Base-by-base conservation (phyloP, 2,329 filamentous ascomycete genomes). In the Ascocoryne sarcoides region DNA sequence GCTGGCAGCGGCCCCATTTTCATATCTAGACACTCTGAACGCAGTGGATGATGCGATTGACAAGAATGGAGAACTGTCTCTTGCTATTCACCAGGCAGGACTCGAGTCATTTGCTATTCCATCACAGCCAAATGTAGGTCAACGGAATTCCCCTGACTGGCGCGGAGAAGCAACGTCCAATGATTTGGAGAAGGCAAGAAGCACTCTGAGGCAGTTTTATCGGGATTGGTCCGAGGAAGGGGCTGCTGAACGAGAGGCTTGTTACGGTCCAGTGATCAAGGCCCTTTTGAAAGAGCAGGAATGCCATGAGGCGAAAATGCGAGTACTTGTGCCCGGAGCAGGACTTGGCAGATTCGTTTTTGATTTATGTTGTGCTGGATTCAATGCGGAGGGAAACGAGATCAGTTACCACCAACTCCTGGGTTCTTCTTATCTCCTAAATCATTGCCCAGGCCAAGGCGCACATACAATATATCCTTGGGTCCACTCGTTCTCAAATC, bases 371-470 rank as follows among this genome's bases (percentile, higher is more conserved):
- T 67, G 66, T 19, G 68, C 67, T 1, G 89, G 92, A 9, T 93
- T 79, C 60, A 66, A 74, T 9, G 75, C 79, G 1, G 88, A 95
- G 61, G 90, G 90, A 19, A 96, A 95, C 58, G 85, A 98, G 63
- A 94, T 96, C 46, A 95, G 89, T 2, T 96, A 94, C 58, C 92
- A 98, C 61, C 87, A 95, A 60, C 75, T 98, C n/a, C 70, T 96
- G 43, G 87, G 87, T 1, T 93, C 85, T 4, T 76, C 75, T 0
- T 81, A 84, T 57, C 74, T 89, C 12, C 73, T 89, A 35, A 89
- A 90, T 60, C 71, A 70, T 52, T 84, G 80, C 4, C 53, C 66
- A 0, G 57, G 61, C 2, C 73, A 73, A 0, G 70, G 71, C 12
- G 70, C 83, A 46, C 86, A 88, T 62, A 76, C 69, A 7, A 70